Conservation (phyloP, 2,329 filamentous ascomycete species). For the Verticillium alfalfae region DNA sequence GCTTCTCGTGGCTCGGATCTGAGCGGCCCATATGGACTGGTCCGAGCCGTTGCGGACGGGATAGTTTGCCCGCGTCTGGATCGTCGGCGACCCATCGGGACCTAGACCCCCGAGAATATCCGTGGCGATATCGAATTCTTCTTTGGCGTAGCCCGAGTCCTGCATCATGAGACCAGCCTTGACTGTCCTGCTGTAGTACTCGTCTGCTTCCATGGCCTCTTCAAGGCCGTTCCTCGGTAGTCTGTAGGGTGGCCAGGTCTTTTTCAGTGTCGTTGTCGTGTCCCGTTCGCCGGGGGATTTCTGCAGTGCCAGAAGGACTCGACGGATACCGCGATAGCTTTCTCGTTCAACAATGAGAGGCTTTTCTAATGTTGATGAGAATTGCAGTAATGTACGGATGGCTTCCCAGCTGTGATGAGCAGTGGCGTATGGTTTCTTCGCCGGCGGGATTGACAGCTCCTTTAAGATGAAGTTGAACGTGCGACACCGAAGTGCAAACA, state of each 20-base stretch:
- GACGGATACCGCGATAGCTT: conserved; percentile 50
- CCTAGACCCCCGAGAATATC: conserved; percentile 48
- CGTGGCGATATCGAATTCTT: conserved; percentile 40
- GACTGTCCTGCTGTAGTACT: conserved; percentile 48
- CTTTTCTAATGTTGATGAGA: conserved; percentile 41
- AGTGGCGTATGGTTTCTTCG: conserved; percentile 23
- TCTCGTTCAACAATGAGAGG: conserved; percentile 43
- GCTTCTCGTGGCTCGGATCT: conserved; percentile 54
- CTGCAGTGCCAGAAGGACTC: conserved; percentile 45
- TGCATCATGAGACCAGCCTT: conserved; percentile 48
- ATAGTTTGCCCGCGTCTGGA: conserved; percentile 35
- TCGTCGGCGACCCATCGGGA: conserved; percentile 46
- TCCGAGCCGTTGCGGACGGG: background rate
- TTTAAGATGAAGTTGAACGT: conserved; percentile 29
- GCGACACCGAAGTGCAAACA: conserved; percentile 19
- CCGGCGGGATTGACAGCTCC: conserved; percentile 23
- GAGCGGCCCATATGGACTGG: conserved; percentile 43
- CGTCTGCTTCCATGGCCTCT: conserved; percentile 42
- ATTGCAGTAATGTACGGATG: conserved; percentile 45
- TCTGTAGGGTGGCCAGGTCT: conserved; percentile 57
- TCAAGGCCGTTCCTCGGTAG: conserved; percentile 54
- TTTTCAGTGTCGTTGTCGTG: conserved; percentile 39
- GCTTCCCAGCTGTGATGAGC: conserved; percentile 51
- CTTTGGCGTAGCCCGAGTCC: conserved; percentile 48
- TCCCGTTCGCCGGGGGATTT: conserved; percentile 47